Conservation (phyloP, 2,329 filamentous ascomycete species). For the Pseudogymnoascus sp. region DNA sequence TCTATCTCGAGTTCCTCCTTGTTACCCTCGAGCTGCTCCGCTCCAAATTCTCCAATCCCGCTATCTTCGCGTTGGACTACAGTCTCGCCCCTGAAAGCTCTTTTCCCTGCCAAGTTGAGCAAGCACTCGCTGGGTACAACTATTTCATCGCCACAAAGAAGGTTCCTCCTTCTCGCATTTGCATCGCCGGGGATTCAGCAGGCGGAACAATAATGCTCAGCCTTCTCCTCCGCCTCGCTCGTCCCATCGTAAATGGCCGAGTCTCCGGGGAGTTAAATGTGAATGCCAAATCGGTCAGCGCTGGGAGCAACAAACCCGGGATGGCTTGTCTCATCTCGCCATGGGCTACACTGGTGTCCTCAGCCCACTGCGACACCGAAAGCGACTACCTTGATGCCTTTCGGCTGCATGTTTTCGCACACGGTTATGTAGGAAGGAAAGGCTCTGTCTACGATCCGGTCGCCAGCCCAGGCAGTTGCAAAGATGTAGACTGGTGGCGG, state of each 20-base stretch:
- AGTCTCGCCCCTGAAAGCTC: slow-evolving; percentile 67
- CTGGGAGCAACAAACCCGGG: slow-evolving; percentile 34
- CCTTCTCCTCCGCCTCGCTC: slow-evolving; percentile 60
- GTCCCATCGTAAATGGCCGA: background rate
- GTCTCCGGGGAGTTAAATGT: slow-evolving; percentile 15
- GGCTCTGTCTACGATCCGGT: slow-evolving; percentile 45
- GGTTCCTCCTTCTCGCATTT: slow-evolving; percentile 54
- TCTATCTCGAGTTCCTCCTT: slow-evolving; percentile 79
- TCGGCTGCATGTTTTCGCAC: slow-evolving; percentile 62
- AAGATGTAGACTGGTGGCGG: slow-evolving; percentile 59
- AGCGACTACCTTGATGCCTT: slow-evolving; percentile 69
- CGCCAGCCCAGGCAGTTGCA: slow-evolving; percentile 66
- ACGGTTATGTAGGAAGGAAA: slow-evolving; percentile 56
- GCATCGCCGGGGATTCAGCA: slow-evolving; percentile 72
- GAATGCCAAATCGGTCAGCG: slow-evolving; percentile 16
- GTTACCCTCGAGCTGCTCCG: slow-evolving; percentile 63
- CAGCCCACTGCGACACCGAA: slow-evolving; percentile 58
- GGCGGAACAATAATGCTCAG: slow-evolving; percentile 69
- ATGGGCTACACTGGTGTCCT: slow-evolving; percentile 69
- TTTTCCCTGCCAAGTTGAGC: slow-evolving; percentile 67
- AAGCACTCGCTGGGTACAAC: slow-evolving; percentile 64
- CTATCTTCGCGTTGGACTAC: slow-evolving; percentile 74
- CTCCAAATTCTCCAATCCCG: slow-evolving; percentile 65
- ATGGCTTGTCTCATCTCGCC: slow-evolving; percentile 72
- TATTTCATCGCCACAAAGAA: slow-evolving; percentile 56